phyloP scores from a whole-genome alignment of 2,329 filamentous ascomycete species.

The Colletotrichum sp. region DNA sequence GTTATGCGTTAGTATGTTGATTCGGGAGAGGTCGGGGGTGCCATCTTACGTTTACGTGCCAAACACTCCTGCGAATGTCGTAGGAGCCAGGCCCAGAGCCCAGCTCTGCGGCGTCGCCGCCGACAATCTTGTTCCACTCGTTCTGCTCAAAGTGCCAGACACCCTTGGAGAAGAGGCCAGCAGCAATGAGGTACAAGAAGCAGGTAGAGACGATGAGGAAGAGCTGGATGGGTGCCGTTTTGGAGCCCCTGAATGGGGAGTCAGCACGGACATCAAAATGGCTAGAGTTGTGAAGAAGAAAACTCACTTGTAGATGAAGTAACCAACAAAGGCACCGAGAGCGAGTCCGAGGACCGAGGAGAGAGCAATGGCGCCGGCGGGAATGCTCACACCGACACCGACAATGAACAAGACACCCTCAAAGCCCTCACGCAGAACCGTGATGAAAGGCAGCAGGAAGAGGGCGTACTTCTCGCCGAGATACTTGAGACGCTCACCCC shows the following conservation, averaged over 20 bases:
- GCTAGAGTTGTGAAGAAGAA: rapidly evolving
- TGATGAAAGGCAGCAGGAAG: slow-evolving; percentile 81
- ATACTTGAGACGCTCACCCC: slow-evolving; percentile 16
- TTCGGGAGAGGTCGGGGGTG: too few species aligned
- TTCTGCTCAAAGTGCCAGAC: slow-evolving; percentile 76
- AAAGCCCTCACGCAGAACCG: slow-evolving; percentile 76
- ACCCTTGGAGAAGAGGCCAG: slow-evolving; percentile 77
- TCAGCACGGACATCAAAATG: not conserved
- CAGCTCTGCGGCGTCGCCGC: slow-evolving; percentile 55
- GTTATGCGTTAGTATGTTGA: slow-evolving; percentile 41
- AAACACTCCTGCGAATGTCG: slow-evolving; percentile 76
- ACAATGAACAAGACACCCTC: slow-evolving; percentile 83
- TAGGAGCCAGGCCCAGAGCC: slow-evolving; percentile 74
- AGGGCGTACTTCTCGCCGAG: slow-evolving; percentile 72
- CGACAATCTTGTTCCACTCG: slow-evolving; percentile 64
- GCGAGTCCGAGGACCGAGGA: slow-evolving; percentile 71
- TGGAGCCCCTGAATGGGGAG: slow-evolving; percentile 49
- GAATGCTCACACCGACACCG: slow-evolving; percentile 72
- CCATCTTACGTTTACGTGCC: slow-evolving; percentile 75
- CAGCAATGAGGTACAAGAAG: slow-evolving; percentile 81
- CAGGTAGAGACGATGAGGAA: slow-evolving; percentile 82
- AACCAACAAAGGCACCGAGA: slow-evolving; percentile 68
- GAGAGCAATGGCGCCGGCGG: slow-evolving; percentile 73
- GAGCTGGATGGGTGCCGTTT: slow-evolving; percentile 54
- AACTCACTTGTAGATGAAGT: slow-evolving; percentile 72